These are phyloP conservation scores for Holtermanniella nyarrowii DNA, from an alignment of 768 basidiomycete genomes.

Conservation along the genomic window DNA sequence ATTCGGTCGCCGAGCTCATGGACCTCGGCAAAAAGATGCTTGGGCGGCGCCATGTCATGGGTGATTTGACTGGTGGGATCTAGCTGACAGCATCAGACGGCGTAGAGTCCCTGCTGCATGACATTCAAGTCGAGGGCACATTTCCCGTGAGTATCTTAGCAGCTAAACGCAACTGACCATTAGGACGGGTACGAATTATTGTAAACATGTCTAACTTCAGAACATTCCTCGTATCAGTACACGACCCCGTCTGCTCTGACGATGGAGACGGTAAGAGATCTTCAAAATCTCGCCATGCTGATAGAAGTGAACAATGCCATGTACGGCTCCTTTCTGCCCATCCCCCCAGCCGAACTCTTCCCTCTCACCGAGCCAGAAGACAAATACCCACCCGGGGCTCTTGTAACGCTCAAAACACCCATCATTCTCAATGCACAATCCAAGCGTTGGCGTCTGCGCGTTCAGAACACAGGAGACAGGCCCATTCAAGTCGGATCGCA, in stretches of 20 bases:
- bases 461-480: conserved; percentile 84
- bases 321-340: conserved; percentile 87
- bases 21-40: conserved; percentile 78
- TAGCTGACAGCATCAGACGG: conserved; percentile 31
- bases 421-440: conserved; percentile 58
- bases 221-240: conserved; percentile 87
- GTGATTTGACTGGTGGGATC: conserved; percentile 3
- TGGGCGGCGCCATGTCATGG: conserved; percentile 78
- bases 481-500: conserved; percentile 94
- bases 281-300: neutral
- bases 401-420: conserved; percentile 50
- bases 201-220: conserved; percentile 15
- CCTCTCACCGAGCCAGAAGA: conserved; percentile 44
- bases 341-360: conserved; percentile 60
- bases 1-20: conserved; percentile 86
- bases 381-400: conserved; percentile 60
- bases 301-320: conserved; percentile 58
- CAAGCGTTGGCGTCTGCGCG: conserved; percentile 59
- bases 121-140: conserved; percentile 90
- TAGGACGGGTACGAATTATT: conserved; percentile 18
- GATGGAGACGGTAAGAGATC: conserved; percentile 49
- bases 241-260: conserved; percentile 83
- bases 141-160: conserved; percentile 82
- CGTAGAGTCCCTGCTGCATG: conserved; percentile 63
- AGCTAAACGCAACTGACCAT: no score